Evolutionary conservation across 768 basidiomycete genomes (phyloP).

Genomic region (Suillus alpinus): DNA sequence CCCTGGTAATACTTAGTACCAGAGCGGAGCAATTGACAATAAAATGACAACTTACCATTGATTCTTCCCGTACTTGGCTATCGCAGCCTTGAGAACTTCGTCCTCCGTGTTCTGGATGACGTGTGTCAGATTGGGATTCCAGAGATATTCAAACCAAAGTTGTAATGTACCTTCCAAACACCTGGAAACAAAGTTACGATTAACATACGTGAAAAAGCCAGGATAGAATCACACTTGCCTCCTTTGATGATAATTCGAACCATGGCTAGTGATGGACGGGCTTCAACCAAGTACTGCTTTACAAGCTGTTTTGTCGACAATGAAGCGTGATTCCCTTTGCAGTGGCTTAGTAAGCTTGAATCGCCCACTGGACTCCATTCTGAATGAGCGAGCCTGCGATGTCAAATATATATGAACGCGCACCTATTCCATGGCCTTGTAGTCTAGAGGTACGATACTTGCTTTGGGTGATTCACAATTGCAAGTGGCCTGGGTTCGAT

Average conservation of each 20-base stretch:
- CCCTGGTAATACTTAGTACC: slow-evolving; percentile 47
- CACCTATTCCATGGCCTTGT: slow-evolving; percentile 20
- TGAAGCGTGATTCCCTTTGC: background rate
- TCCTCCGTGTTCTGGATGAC: slow-evolving; percentile 83
- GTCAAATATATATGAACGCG: background rate
- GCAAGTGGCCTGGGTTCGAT: slow-evolving; percentile 24
- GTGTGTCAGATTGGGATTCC: slow-evolving; percentile 7
- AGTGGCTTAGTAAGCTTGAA: background rate
- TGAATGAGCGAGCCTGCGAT: too few species aligned
- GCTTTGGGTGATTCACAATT: slow-evolving; percentile 28
- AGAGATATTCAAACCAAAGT: background rate
- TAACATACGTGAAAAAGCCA: background rate
- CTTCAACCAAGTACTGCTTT: background rate
- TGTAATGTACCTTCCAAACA: slow-evolving; percentile 72
- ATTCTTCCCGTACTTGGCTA: slow-evolving; percentile 95
- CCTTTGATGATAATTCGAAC: slow-evolving; percentile 92
- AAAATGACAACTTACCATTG: slow-evolving; percentile 62
- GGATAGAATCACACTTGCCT: slow-evolving; percentile 48
- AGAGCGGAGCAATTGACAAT: slow-evolving; percentile 7
- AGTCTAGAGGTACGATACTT: slow-evolving; percentile 39
- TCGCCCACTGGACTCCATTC: too few species aligned
- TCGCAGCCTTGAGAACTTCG: slow-evolving; percentile 98
- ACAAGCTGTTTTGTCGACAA: background rate
- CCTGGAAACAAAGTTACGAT: slow-evolving; percentile 34
- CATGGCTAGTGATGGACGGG: slow-evolving; percentile 40